Evolutionary conservation across 139 green algal genomes (phyloP).

Genomic region (Chlamydomonas sphaeroides): DNA sequence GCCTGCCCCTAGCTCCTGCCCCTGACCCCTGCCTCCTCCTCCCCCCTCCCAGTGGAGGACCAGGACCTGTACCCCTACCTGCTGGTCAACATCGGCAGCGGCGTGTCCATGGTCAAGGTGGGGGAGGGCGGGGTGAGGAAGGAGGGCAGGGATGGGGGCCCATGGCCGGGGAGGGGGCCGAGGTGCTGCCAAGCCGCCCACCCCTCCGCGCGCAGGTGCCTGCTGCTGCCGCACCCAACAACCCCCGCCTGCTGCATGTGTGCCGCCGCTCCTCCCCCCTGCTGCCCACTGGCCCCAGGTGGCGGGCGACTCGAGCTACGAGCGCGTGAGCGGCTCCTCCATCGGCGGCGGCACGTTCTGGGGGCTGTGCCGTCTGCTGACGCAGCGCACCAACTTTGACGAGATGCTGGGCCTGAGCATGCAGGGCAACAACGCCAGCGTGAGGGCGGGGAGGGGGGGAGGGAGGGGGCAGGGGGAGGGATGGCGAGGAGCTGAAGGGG

Average conservation of each 20-base stretch:
- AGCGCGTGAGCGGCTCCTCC: conserved; percentile 92
- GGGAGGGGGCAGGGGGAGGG: not conserved
- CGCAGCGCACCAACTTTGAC: conserved; percentile 86
- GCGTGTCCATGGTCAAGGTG: conserved; percentile 95
- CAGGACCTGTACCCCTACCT: conserved; percentile 94
- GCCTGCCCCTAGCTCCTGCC: too few species aligned
- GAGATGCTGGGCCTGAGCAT: conserved; percentile 94
- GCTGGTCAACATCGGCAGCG: conserved; percentile 97
- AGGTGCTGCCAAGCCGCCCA: too few species aligned
- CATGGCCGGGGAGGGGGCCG: too few species aligned
- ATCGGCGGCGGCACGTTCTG: conserved; percentile 99
- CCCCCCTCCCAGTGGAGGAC: conserved; percentile 59
- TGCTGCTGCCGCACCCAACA: too few species aligned
- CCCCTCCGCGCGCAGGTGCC: too few species aligned
- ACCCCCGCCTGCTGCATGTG: too few species aligned
- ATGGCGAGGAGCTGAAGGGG: not conserved
- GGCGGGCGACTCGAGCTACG: conserved; percentile 69
- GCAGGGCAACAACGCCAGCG: conserved; percentile 88
- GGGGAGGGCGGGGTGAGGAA: conserved; percentile 23
- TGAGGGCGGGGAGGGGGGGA: conserved; percentile 33
- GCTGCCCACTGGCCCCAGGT: not conserved
- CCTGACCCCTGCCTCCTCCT: too few species aligned
- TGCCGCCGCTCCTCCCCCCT: too few species aligned
- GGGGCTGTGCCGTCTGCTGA: conserved; percentile 91
- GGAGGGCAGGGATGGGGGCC: not conserved